A percentile compares a stretch with the other conserved stretches of the same genome.
phyloP scores from a whole-genome alignment of 371 early-diverging fungal genomes.

The Coemansia sp. region DNA sequence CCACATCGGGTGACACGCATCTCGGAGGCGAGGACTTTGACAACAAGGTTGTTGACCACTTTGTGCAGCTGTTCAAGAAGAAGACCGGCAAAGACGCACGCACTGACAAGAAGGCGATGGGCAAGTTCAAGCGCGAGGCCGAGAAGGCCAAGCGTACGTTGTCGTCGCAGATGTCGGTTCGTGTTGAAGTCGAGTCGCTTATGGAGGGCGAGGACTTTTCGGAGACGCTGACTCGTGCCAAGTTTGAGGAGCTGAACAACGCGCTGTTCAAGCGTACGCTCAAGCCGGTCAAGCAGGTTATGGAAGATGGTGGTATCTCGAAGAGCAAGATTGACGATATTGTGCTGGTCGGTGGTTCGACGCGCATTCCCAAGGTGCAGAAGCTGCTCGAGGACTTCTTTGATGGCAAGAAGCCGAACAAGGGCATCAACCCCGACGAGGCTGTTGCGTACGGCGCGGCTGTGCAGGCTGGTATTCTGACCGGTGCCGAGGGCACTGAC shows the following conservation, averaged over 20 bases:
- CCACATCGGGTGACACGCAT: constrained; percentile 96
- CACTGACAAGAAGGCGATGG: constrained; percentile 89
- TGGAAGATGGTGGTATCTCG: constrained; percentile 88
- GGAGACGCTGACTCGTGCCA: constrained; percentile 92
- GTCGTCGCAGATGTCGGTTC: constrained; percentile 82
- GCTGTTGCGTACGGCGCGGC: constrained; percentile 99
- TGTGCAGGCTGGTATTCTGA: constrained; percentile 92
- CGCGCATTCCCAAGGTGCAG: constrained; percentile 99
- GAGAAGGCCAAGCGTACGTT: constrained; percentile 96
- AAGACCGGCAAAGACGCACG: constrained; percentile 62
- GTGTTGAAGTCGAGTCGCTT: constrained; percentile 90
- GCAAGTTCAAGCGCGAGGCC: constrained; percentile 93
- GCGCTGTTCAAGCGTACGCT: constrained; percentile 90
- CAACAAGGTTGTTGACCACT: constrained; percentile 88
- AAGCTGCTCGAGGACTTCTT: constrained; percentile 94
- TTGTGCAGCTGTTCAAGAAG: constrained; percentile 86
- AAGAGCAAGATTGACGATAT: constrained; percentile 93
- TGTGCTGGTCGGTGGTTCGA: constrained; percentile 99
- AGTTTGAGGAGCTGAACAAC: constrained; percentile 95
- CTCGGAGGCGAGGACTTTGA: constrained; percentile 99
- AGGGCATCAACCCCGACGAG: constrained; percentile 98
- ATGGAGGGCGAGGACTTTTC: constrained; percentile 88
- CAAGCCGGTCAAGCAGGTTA: constrained; percentile 93
- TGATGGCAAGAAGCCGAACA: constrained; percentile 94
- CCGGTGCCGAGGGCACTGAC: constrained; percentile 84